Conservation (phyloP, 2,329 filamentous ascomycete species). For the Colletotrichum falcatum region DNA sequence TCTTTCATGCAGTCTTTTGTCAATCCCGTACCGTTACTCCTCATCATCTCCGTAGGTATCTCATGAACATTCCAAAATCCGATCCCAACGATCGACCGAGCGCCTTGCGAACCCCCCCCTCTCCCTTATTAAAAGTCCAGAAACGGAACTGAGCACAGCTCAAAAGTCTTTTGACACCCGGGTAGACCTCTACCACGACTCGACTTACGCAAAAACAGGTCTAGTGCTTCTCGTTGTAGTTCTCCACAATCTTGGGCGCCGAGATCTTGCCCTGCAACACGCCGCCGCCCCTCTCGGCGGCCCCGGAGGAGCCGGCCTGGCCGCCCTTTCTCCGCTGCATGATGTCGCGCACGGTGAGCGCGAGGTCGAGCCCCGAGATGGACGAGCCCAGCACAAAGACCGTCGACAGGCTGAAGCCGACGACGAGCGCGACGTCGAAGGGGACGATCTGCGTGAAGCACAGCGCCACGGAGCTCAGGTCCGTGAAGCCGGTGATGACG, state of each 20-base stretch:
- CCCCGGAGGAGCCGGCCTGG: neutral
- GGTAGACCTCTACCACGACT: accelerated
- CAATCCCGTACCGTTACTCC: conserved; percentile 1
- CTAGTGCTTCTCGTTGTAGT: conserved; percentile 16
- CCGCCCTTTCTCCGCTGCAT: conserved; percentile 24
- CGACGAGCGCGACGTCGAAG: conserved; percentile 45
- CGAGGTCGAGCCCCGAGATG: conserved; percentile 43
- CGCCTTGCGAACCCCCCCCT: neutral
- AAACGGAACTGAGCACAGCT: conserved; percentile 22
- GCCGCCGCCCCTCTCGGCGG: conserved; percentile 13
- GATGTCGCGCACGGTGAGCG: conserved; percentile 31
- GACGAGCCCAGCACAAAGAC: conserved; percentile 44
- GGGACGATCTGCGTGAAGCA: conserved; percentile 47
- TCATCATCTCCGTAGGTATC: neutral
- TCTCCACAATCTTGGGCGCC: neutral
- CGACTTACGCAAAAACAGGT: conserved; percentile 1
- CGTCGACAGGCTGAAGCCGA: conserved; percentile 45
- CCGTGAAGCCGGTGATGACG: conserved; percentile 46
- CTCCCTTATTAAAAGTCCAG: too few species aligned
- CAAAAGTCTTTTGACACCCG: neutral
- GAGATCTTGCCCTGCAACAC: conserved; percentile 11
- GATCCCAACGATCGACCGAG: neutral
- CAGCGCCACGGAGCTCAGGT: conserved; percentile 46
- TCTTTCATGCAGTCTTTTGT: neutral
- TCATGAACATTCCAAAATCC: too few species aligned